Conservation (phyloP, 106 monocot species). For the Xerophyta viscosa region DNA sequence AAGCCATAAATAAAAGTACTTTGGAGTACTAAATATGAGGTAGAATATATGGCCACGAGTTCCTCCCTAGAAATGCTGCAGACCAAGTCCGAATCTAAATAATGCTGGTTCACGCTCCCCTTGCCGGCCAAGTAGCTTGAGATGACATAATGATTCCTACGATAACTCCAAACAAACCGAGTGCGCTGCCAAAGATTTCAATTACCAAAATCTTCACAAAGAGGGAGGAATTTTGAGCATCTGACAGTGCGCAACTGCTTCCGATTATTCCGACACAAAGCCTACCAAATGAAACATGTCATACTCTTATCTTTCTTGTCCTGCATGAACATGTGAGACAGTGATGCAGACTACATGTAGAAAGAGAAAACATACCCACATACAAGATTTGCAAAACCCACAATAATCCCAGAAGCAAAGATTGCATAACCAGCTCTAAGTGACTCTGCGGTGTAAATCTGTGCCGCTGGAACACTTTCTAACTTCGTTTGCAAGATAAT, state of each 20-base stretch:
- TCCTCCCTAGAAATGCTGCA: no score
- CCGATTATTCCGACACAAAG: conserved; percentile 96
- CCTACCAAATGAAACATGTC: conserved; percentile 22
- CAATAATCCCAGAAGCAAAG: conserved; percentile 88
- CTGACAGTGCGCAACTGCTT: conserved; percentile 93
- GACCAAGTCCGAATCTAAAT: no score
- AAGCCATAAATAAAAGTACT: no score
- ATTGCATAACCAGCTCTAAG: conserved; percentile 93
- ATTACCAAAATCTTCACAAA: conserved; percentile 98
- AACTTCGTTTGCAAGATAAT: conserved; percentile 94
- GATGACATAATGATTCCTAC: conserved; percentile 97
- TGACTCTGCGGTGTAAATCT: conserved; percentile 61
- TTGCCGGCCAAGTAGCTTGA: conserved; percentile 90
- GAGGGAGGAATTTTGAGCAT: conserved; percentile 95
- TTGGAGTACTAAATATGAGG: no score
- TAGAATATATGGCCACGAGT: no score
- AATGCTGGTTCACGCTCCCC: conserved; percentile 15
- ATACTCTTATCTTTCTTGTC: no score
- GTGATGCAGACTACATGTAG: background rate
- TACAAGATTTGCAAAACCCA: conserved; percentile 88
- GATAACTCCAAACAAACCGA: conserved; percentile 95
- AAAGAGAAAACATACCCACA: conserved; percentile 50
- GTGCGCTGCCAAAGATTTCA: conserved; percentile 94
- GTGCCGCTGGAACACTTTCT: conserved; percentile 71
- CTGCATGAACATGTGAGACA: background rate